A percentile compares a stretch with the other conserved stretches of the same genome.
Conservation (phyloP, 1,284 basidiomycete species). For the Paramarasmius palmivorus region DNA sequence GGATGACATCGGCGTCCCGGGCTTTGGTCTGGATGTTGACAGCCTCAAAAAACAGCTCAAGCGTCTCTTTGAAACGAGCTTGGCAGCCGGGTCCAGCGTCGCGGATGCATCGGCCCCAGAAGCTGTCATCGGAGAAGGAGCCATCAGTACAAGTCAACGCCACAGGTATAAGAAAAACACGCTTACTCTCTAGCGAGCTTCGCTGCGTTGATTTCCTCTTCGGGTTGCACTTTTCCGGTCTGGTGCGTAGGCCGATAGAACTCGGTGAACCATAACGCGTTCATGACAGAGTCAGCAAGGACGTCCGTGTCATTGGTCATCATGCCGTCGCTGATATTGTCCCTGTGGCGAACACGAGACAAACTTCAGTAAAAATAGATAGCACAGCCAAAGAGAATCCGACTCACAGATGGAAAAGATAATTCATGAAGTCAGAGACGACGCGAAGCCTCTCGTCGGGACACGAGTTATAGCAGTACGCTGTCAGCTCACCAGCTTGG, state of each 20-base stretch:
- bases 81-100: constrained; percentile 51
- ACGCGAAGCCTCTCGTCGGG: constrained; percentile 58
- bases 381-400: constrained; percentile 7
- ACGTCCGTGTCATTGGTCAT: constrained; percentile 48
- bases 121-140: constrained; percentile 35
- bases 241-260: constrained; percentile 41
- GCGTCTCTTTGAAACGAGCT: constrained; percentile 55
- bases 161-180: background rate
- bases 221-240: constrained; percentile 33
- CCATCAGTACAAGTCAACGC: background rate
- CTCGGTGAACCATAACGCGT: constrained; percentile 48
- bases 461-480: constrained; percentile 60
- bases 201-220: constrained; percentile 45
- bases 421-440: constrained; percentile 60
- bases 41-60: constrained; percentile 55
- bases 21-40: constrained; percentile 53
- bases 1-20: constrained; percentile 46
- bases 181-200: constrained; percentile 57
- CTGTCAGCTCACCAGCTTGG: constrained; percentile 66
- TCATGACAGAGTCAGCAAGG: constrained; percentile 51
- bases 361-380: background rate
- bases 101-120: constrained; percentile 50
- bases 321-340: constrained; percentile 61
- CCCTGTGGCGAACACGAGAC: constrained; percentile 30
- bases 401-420: constrained; percentile 52